Evolutionary conservation across 768 basidiomycete species (phyloP).

Genomic region (Cantharellus cinnabarinus): DNA sequence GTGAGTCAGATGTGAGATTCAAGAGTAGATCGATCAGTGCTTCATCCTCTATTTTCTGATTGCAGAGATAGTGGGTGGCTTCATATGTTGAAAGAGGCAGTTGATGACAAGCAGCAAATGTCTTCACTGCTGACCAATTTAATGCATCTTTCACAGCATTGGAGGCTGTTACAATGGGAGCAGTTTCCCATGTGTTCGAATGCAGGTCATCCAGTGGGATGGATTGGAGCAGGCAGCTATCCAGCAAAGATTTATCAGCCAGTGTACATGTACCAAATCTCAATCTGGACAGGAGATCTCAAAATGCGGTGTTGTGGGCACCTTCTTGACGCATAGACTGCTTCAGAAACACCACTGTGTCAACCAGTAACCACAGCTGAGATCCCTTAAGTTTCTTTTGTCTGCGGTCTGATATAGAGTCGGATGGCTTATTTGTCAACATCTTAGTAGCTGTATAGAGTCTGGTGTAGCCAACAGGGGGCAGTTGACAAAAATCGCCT

Average conservation of each 20-base stretch:
- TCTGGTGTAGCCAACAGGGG: neutral
- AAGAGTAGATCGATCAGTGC: neutral
- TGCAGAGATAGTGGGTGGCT: neutral
- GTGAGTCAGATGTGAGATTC: neutral
- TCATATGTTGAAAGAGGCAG: neutral
- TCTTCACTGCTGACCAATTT: neutral
- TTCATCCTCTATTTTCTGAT: neutral
- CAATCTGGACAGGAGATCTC: neutral
- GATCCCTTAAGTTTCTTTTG: neutral
- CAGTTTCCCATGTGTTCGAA: neutral
- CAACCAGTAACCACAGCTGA: neutral
- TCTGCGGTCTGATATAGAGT: neutral
- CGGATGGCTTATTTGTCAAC: neutral
- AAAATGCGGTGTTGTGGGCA: neutral
- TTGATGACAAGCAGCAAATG: neutral
- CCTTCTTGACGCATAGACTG: neutral
- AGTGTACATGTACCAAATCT: neutral
- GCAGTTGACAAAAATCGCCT: slow-evolving; percentile 4
- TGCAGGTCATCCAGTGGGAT: neutral
- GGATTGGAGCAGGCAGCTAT: neutral
- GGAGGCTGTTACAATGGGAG: neutral
- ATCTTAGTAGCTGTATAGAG: neutral
- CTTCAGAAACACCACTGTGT: neutral
- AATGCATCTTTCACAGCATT: slow-evolving; percentile 5
- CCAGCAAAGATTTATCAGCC: neutral